Evolutionary conservation across 768 basidiomycete genomes (phyloP), one percentile per base, ranked within the genome.

Genomic region (Termitomyces sp.): DNA sequence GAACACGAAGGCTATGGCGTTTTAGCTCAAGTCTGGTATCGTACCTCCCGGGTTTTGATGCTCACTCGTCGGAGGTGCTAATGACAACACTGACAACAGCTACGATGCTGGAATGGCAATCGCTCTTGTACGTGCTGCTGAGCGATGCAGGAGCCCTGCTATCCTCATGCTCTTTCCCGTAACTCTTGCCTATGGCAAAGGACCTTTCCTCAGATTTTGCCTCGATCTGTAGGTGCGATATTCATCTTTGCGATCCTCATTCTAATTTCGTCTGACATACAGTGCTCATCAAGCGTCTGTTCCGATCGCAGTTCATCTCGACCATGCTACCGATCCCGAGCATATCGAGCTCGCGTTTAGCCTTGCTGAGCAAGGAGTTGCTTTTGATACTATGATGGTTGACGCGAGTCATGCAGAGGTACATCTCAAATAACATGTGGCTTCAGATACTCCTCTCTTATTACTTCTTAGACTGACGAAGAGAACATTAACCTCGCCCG

Each of bases 331-430:
- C 6, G 76, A 79, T 52, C 71, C 71, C 1, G 76, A 78, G 38
- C 77, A 81, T 58, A 63, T 81, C 10, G 77, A 81, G 63, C 73
- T 79, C 23, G 78, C 77, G 0, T 65, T 81, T 3, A 68, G 70
- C 30, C 73, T 81, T 16, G 78, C 78, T 0, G 78, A 80, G 57
- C 67, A 77, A 58, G 79, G 78, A 1, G 77, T 78, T 36, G 71
- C 71, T 12, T 81, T 79, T 48, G 79, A 80, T 55, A 79, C 77
- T 60, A 80, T 80, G 62, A 80, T 80, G 79, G 78, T 79, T 6
- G 79, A 80, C 63, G 78, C 79, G 5, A 78, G 77, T 58, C 78
- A 81, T 57, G 78, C 79, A 13, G 77, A 79, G 30, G 78, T 74
- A 16, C 20, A 8, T 41, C 36, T 16, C 13, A n/a, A 2, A 63